Percentiles rank a stretch among this genome's conserved stretches.
Conservation (phyloP, 2,329 filamentous ascomycete species). For the Aspergillus ochraceoroseus region DNA sequence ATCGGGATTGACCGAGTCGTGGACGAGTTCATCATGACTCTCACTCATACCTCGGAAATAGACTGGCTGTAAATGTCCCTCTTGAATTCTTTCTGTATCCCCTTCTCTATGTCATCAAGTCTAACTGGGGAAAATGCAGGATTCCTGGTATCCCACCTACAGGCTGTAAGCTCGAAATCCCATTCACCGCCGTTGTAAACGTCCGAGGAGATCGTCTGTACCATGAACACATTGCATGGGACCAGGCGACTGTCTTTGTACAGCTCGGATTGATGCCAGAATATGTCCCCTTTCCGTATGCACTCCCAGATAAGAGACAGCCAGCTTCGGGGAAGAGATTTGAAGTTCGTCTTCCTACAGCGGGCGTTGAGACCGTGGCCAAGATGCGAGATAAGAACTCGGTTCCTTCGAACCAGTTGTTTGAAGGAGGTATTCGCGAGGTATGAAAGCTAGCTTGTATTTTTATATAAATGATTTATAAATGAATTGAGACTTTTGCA, state of each 20-base stretch:
- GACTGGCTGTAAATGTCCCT: slow-evolving; percentile 59
- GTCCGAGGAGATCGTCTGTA: slow-evolving; percentile 63
- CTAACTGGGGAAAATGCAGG: slow-evolving; percentile 29
- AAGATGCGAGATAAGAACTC: too few relatives aligned
- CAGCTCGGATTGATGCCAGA: slow-evolving; percentile 60
- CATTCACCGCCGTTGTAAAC: slow-evolving; percentile 60
- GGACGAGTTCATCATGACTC: slow-evolving; percentile 62
- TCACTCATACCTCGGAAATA: slow-evolving; percentile 57
- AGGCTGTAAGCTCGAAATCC: slow-evolving; percentile 48
- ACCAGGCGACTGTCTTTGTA: slow-evolving; percentile 57
- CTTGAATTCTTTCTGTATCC: background rate
- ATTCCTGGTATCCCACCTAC: slow-evolving; percentile 57
- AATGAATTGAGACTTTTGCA: too few relatives aligned
- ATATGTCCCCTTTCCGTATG: slow-evolving; percentile 57
- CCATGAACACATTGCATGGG: slow-evolving; percentile 67
- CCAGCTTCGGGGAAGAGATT: too few relatives aligned
- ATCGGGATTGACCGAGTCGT: slow-evolving; percentile 65
- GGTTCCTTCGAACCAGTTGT: too few relatives aligned
- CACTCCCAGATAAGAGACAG: slow-evolving; percentile 32
- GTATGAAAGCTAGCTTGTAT: too few relatives aligned
- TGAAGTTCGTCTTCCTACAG: too few relatives aligned
- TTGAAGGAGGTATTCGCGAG: too few relatives aligned
- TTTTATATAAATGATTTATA: background rate
- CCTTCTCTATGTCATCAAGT: too few relatives aligned
- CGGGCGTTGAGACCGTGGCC: too few relatives aligned